These are phyloP conservation scores for Coelastrella sp. DNA, from an alignment of 139 green algal genomes.

Conservation along the genomic window DNA sequence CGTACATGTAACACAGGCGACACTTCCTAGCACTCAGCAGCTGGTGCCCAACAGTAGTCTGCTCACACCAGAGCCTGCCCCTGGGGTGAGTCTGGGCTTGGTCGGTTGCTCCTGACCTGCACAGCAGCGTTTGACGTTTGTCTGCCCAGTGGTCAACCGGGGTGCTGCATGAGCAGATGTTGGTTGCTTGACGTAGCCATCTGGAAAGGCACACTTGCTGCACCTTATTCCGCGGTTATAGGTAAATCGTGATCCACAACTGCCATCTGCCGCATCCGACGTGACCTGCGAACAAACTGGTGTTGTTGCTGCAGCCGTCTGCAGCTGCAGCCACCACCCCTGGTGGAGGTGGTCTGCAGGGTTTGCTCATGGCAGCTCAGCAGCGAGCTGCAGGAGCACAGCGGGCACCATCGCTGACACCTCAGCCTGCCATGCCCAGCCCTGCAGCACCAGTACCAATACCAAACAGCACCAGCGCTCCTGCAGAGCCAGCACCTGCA, in stretches of 20 bases:
- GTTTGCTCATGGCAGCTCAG: conserved; percentile 47
- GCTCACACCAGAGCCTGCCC: neutral
- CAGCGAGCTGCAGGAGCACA: conserved; percentile 26
- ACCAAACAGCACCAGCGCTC: conserved; percentile 14
- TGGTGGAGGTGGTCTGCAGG: conserved; percentile 28
- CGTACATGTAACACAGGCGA: conserved; percentile 57
- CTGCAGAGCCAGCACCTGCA: conserved; percentile 41
- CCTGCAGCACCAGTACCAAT: neutral
- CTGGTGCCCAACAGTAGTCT: conserved; percentile 45
- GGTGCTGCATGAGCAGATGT: too few relatives aligned
- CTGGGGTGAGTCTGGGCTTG: neutral
- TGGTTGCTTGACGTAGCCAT: neutral
- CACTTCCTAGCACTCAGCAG: conserved; percentile 23
- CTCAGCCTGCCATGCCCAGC: neutral
- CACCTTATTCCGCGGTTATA: too few relatives aligned
- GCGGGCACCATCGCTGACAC: conserved; percentile 14
- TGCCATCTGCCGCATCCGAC: too few relatives aligned
- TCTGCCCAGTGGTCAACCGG: too few relatives aligned
- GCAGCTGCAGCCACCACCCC: neutral
- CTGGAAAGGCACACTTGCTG: neutral
- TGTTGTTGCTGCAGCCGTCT: neutral
- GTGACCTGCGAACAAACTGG: neutral
- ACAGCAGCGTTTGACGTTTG: too few relatives aligned
- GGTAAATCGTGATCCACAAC: too few relatives aligned
- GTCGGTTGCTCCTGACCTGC: too few relatives aligned